Conservation (phyloP, 2,329 filamentous ascomycete genomes). For the Scortechinia acanthostroma region DNA sequence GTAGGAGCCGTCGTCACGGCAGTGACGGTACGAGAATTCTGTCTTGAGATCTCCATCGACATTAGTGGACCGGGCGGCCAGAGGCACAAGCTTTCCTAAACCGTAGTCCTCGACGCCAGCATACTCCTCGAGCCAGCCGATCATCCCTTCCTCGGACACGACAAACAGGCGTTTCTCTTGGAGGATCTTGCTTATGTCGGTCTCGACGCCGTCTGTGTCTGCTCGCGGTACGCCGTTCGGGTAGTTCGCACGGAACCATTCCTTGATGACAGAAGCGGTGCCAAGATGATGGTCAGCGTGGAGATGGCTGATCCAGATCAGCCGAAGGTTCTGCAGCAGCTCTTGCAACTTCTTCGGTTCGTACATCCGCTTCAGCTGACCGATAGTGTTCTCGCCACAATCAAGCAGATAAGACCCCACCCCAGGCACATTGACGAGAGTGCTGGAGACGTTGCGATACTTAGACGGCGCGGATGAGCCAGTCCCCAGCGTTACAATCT, state of each 20-base stretch:
- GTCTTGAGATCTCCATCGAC: neutral
- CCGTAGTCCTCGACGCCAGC: slow-evolving; percentile 59
- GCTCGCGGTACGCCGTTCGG: neutral
- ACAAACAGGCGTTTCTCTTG: slow-evolving; percentile 32
- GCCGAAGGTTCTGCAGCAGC: slow-evolving; percentile 52
- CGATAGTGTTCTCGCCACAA: slow-evolving; percentile 64
- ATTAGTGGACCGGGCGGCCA: neutral
- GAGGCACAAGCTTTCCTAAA: slow-evolving; percentile 30
- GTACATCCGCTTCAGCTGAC: slow-evolving; percentile 59
- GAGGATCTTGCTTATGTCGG: slow-evolving; percentile 5
- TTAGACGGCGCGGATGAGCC: slow-evolving; percentile 66
- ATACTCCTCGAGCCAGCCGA: slow-evolving; percentile 60
- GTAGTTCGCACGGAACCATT: slow-evolving; percentile 43
- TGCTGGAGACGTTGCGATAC: slow-evolving; percentile 68
- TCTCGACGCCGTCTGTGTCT: neutral
- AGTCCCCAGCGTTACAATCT: slow-evolving; percentile 63
- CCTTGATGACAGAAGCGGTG: slow-evolving; percentile 53
- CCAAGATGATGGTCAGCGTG: slow-evolving; percentile 72
- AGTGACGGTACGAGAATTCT: neutral
- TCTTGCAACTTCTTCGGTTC: slow-evolving; percentile 40
- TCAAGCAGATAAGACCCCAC: slow-evolving; percentile 64
- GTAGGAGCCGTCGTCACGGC: neutral
- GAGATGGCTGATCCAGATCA: slow-evolving; percentile 69
- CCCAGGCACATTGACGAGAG: slow-evolving; percentile 56
- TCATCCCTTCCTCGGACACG: slow-evolving; percentile 54